A percentile compares a stretch with the other conserved stretches of the same genome.
phyloP scores from a whole-genome alignment of 2,329 filamentous ascomycete species.

The Hirsutella rhossiliensis region DNA sequence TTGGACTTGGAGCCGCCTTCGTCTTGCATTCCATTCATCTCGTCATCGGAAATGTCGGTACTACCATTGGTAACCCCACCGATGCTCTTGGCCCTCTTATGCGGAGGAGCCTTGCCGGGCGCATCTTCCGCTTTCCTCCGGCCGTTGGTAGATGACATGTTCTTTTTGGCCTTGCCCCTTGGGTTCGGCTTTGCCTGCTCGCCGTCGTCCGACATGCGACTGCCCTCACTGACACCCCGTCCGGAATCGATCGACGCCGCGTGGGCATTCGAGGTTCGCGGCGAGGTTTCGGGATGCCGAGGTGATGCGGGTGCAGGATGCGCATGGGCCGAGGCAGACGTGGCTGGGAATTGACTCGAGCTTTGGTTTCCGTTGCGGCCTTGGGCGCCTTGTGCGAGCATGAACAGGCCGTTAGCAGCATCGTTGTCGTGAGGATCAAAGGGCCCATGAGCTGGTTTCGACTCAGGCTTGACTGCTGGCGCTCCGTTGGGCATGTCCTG shows the following conservation, averaged over 20 bases:
- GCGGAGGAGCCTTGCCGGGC: slow-evolving; percentile 46
- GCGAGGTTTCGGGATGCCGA: slow-evolving; percentile 29
- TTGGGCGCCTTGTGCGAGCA: slow-evolving; percentile 68
- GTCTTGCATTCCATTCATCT: slow-evolving; percentile 37
- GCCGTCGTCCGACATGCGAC: slow-evolving; percentile 60
- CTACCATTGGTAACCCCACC: slow-evolving; percentile 13
- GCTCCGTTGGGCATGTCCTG: slow-evolving; percentile 34
- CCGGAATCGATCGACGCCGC: slow-evolving; percentile 31
- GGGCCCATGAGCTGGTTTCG: slow-evolving; percentile 45
- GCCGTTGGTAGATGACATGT: slow-evolving; percentile 43
- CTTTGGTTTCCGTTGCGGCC: slow-evolving; percentile 47
- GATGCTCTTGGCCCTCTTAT: slow-evolving; percentile 56
- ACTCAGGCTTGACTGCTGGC: slow-evolving; percentile 30
- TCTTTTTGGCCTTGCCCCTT: slow-evolving; percentile 60
- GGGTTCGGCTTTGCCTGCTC: slow-evolving; percentile 54
- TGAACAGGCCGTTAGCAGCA: slow-evolving; percentile 85
- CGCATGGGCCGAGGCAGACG: slow-evolving; percentile 35
- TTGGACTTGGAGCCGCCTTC: slow-evolving; percentile 54
- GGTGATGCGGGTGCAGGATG: slow-evolving; percentile 29
- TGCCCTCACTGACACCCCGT: slow-evolving; percentile 55
- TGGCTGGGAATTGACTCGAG: slow-evolving; percentile 32
- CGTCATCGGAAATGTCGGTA: slow-evolving; percentile 35
- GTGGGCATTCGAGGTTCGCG: slow-evolving; percentile 38
- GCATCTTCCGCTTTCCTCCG: slow-evolving; percentile 68
- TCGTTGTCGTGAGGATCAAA: slow-evolving; percentile 90